These are phyloP conservation scores for Neocallimastix lanati DNA, from an alignment of 192 early-diverging fungal species.

Conservation along the genomic window DNA sequence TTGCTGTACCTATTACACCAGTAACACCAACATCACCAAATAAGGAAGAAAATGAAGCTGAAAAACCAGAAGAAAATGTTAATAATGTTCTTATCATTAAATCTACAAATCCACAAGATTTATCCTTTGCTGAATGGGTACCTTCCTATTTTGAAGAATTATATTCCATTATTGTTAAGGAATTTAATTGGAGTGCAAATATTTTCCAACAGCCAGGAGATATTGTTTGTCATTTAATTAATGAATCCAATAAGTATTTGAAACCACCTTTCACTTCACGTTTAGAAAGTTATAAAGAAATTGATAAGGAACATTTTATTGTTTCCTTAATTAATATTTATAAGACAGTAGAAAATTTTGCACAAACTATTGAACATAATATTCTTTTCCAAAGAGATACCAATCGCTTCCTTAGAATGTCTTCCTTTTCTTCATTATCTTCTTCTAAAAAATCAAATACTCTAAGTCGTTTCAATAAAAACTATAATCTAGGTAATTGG, in stretches of 20 bases:
- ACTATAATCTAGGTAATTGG: conserved; percentile 18
- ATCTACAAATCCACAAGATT: background rate
- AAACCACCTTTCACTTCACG: background rate
- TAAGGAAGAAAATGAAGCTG: background rate
- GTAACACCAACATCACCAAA: background rate
- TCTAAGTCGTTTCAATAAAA: conserved; percentile 4
- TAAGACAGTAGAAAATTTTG: background rate
- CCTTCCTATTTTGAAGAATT: background rate
- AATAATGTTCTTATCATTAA: background rate
- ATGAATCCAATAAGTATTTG: background rate
- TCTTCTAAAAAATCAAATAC: background rate
- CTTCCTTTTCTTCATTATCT: background rate
- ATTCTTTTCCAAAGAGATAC: background rate
- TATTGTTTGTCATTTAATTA: background rate
- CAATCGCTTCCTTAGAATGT: background rate
- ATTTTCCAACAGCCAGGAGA: background rate
- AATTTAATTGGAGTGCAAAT: background rate
- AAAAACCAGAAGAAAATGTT: background rate
- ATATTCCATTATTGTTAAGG: background rate
- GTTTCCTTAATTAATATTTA: background rate
- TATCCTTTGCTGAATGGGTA: background rate
- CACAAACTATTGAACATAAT: background rate
- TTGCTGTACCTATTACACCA: background rate
- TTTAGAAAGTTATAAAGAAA: background rate
- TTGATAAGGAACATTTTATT: background rate